Evolutionary conservation across 2,329 filamentous ascomycete genomes (phyloP).

Genomic region (Pseudopyricularia javanii): DNA sequence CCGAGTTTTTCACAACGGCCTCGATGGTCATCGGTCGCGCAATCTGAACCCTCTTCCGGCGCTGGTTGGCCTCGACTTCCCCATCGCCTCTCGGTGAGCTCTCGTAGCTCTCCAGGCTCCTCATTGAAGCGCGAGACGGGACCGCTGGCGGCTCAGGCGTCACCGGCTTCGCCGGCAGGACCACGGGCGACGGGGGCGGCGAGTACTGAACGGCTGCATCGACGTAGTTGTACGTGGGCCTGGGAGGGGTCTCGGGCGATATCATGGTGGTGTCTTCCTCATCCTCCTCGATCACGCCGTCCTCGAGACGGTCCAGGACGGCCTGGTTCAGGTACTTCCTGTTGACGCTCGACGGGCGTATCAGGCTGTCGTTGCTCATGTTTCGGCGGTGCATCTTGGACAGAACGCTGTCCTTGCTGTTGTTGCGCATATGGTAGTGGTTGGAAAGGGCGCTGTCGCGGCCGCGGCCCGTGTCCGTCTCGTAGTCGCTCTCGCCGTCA

Average conservation of each 20-base stretch:
- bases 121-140: conserved; percentile 17
- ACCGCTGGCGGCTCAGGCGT: conserved; percentile 25
- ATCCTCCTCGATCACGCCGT: conserved; percentile 36
- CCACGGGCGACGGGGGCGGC: conserved; percentile 62
- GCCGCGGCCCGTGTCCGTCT: conserved; percentile 51
- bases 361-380: conserved; percentile 45
- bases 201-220: conserved; percentile 76
- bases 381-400: conserved; percentile 40
- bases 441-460: conserved; percentile 48
- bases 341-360: conserved; percentile 39
- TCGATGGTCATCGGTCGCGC: conserved; percentile 38
- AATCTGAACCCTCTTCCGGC: conserved; percentile 54
- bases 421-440: conserved; percentile 35
- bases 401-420: conserved; percentile 44
- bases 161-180: conserved; percentile 17
- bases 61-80: conserved; percentile 63
- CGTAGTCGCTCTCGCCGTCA: conserved; percentile 55
- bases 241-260: conserved; percentile 3
- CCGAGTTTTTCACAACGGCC: conserved; percentile 19
- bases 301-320: conserved; percentile 43
- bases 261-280: conserved; percentile 18
- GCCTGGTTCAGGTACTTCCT: conserved; percentile 40
- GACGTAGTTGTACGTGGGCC: conserved; percentile 43
- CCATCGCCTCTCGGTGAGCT: conserved; percentile 29
- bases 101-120: conserved; percentile 27